These are phyloP conservation scores for Xerocomus potaroensis DNA, from an alignment of 768 basidiomycete species.

Conservation along the genomic window DNA sequence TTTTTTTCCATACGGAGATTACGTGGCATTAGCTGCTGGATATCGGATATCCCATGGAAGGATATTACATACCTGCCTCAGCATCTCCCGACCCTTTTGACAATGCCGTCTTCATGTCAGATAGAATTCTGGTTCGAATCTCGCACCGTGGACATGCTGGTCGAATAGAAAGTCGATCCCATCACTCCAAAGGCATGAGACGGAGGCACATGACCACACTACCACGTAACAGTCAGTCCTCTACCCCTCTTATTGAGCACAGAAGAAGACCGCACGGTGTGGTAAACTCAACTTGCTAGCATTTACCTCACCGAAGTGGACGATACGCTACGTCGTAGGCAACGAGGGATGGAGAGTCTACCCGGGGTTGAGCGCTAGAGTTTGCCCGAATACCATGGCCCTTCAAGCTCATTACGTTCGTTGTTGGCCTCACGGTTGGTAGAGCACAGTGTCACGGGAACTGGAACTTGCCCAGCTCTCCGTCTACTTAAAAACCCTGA, in stretches of 20 bases:
- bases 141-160: no score
- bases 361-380: slow-evolving; percentile 30
- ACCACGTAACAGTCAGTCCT: no score
- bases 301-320: slow-evolving; percentile 59
- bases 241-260: background rate
- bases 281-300: slow-evolving; percentile 44
- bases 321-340: no score
- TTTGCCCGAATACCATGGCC: slow-evolving; percentile 4
- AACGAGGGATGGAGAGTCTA: slow-evolving; percentile 56
- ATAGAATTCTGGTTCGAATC: no score
- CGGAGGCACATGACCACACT: slow-evolving; percentile 71
- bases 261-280: background rate
- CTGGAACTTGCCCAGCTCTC: background rate
- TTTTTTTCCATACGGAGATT: slow-evolving; percentile 40
- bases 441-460: background rate
- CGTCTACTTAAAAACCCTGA: slow-evolving; percentile 13
- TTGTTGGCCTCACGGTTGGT: slow-evolving; percentile 12
- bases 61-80: slow-evolving; percentile 22
- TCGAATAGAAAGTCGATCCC: slow-evolving; percentile 62
- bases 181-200: slow-evolving; percentile 58
- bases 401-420: slow-evolving; percentile 20
- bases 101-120: no score
- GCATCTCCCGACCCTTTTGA: slow-evolving; percentile 27
- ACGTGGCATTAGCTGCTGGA: background rate
- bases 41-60: background rate